Conservation (phyloP, 805 yeast species). For the Tetrapisispora namnaoensis region DNA sequence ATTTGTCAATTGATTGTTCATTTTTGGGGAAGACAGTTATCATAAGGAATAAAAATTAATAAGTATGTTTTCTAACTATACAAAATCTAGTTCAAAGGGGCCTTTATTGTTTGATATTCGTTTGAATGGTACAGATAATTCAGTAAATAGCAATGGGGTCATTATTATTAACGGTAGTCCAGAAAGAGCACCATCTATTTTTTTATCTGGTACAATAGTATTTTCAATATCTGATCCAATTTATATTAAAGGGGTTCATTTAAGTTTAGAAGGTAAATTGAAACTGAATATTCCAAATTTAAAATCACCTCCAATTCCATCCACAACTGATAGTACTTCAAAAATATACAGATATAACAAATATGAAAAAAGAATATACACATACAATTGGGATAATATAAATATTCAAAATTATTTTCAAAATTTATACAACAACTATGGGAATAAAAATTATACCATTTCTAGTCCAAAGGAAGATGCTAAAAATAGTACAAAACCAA, state of each 20-base stretch:
- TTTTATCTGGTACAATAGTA: conserved; percentile 69
- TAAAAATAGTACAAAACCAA: conserved; percentile 21
- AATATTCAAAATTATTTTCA: conserved; percentile 39
- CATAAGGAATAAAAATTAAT: not conserved
- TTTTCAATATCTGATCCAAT: conserved; percentile 69
- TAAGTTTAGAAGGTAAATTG: conserved; percentile 59
- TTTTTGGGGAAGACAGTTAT: not conserved
- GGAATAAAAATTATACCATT: conserved; percentile 11
- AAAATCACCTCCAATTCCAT: conserved; percentile 33
- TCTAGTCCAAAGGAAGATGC: conserved; percentile 8
- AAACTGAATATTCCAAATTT: conserved; percentile 34
- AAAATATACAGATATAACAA: conserved; percentile 32
- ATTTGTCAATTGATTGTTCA: not conserved
- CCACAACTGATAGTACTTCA: conserved; percentile 8
- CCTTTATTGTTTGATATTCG: conserved; percentile 42
- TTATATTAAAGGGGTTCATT: conserved; percentile 49
- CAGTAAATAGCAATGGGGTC: conserved; percentile 34
- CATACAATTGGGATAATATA: conserved; percentile 66
- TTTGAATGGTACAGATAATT: conserved; percentile 58
- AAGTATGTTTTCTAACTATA: conserved; percentile 1
- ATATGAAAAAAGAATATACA: conserved; percentile 57
- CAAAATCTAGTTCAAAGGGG: not conserved
- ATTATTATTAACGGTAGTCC: conserved; percentile 71
- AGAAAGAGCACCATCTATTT: conserved; percentile 65
- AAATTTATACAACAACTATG: conserved; percentile 20